Percentiles rank a stretch among this genome's conserved stretches.
Conservation (phyloP, 345 rosid genomes). For the Excoecaria cochinchinensis region DNA sequence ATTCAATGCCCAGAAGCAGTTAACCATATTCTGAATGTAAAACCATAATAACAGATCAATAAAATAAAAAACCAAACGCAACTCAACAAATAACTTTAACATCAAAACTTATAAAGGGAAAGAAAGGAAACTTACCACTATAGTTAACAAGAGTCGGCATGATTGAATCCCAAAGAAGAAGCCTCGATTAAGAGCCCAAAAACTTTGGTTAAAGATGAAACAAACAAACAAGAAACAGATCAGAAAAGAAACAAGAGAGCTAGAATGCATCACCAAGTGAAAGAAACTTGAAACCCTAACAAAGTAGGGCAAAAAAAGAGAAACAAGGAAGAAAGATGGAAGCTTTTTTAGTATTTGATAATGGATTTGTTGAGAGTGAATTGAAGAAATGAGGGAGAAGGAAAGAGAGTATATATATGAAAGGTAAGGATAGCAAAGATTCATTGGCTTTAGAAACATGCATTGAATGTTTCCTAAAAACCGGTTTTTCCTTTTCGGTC, state of each 20-base stretch:
- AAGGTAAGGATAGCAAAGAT: slow-evolving; percentile 18
- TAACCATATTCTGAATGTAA: background rate
- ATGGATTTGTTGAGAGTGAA: background rate
- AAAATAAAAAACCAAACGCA: slow-evolving; percentile 8
- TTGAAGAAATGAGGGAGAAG: background rate
- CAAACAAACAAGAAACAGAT: slow-evolving; percentile 20
- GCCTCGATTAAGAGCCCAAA: slow-evolving; percentile 18
- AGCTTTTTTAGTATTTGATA: background rate
- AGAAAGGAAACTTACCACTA: slow-evolving; percentile 35
- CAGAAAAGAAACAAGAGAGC: slow-evolving; percentile 21
- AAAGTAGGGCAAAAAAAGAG: slow-evolving; percentile 50
- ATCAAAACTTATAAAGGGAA: background rate
- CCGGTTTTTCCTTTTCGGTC: slow-evolving; percentile 17
- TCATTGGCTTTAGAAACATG: slow-evolving; percentile 38
- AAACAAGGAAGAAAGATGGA: background rate
- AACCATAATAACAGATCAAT: background rate
- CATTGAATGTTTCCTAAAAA: slow-evolving; percentile 45
- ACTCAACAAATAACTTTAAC: background rate
- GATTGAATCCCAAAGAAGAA: slow-evolving; percentile 29
- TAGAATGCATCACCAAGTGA: slow-evolving; percentile 38
- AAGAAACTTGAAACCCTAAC: slow-evolving; percentile 41
- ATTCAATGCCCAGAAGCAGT: background rate
- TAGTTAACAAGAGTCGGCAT: slow-evolving; percentile 70
- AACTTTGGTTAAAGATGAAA: slow-evolving; percentile 8
- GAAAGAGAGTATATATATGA: slow-evolving; percentile 14